A percentile compares a stretch with the other conserved stretches of the same genome.
These are phyloP conservation scores for Tetrahymena elliotti DNA, from an alignment of 73 alveolate species.

Conservation along the genomic window DNA sequence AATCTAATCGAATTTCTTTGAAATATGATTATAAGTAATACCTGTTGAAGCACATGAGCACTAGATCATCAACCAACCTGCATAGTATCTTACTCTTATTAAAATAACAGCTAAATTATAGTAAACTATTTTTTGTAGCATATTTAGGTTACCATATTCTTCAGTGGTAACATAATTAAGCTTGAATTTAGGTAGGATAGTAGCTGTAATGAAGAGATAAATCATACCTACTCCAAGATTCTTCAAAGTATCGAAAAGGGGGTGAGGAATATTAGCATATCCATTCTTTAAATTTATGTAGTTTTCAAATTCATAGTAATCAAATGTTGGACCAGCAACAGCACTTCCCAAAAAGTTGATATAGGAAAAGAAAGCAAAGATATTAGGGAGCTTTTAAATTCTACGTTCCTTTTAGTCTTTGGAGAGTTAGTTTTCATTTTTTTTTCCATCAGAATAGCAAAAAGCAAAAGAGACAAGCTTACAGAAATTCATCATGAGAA, in stretches of 20 bases:
- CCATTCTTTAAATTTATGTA: slow-evolving; percentile 58
- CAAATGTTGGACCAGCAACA: slow-evolving; percentile 83
- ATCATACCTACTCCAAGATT: slow-evolving; percentile 50
- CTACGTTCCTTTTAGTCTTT: slow-evolving; percentile 23
- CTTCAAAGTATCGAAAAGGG: slow-evolving; percentile 42
- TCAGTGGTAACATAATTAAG: slow-evolving; percentile 41
- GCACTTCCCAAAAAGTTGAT: slow-evolving; percentile 51
- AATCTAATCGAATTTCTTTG: slow-evolving; percentile 37
- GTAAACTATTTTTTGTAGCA: slow-evolving; percentile 44
- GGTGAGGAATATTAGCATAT: slow-evolving; percentile 50
- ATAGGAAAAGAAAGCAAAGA: slow-evolving; percentile 59
- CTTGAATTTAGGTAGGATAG: slow-evolving; percentile 44
- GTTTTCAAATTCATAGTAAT: slow-evolving; percentile 72
- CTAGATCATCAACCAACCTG: slow-evolving; percentile 30
- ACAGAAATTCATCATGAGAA: slow-evolving; percentile 29
- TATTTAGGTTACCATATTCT: slow-evolving; percentile 47
- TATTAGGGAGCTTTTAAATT: slow-evolving; percentile 53
- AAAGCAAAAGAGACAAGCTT: slow-evolving; percentile 37
- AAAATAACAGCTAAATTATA: slow-evolving; percentile 51
- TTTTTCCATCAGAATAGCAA: slow-evolving; percentile 18
- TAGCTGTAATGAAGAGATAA: slow-evolving; percentile 41
- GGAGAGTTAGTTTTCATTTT: not conserved
- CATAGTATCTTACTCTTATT: slow-evolving; percentile 38
- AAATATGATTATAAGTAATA: slow-evolving; percentile 56
- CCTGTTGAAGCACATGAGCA: slow-evolving; percentile 45